A percentile compares a stretch with the other conserved stretches of the same genome.
These are phyloP conservation scores for Daldinia childiae DNA, from an alignment of 495 filamentous ascomycete genomes.

Conservation along the genomic window DNA sequence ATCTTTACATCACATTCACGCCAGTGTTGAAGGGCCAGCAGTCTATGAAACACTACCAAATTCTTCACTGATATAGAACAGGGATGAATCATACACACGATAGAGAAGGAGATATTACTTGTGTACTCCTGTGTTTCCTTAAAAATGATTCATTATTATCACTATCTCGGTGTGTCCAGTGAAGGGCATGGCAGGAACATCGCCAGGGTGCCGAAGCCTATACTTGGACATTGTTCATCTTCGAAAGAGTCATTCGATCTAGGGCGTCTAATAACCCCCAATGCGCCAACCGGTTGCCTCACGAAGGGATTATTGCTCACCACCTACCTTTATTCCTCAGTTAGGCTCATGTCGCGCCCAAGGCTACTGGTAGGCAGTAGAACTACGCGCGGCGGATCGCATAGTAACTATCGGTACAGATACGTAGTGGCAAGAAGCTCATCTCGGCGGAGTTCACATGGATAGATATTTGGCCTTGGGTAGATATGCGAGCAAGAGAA, in stretches of 20 bases:
- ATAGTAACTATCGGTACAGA: neutral
- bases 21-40: neutral
- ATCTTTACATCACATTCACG: neutral
- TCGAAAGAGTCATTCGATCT: neutral
- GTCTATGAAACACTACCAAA: neutral
- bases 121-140: neutral
- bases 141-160: conserved; percentile 4
- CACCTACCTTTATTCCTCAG: neutral
- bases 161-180: neutral
- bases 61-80: neutral
- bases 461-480: conserved; percentile 22
- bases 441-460: neutral
- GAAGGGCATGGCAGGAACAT: neutral
- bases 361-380: neutral
- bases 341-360: neutral
- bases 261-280: neutral
- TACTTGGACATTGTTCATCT: neutral
- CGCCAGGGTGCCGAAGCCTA: neutral
- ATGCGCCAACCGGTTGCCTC: neutral
- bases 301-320: neutral
- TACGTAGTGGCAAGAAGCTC: neutral
- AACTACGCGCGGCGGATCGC: neutral
- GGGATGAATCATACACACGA: neutral
- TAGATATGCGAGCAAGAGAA: conserved; percentile 5
- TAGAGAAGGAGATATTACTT: neutral